Evolutionary conservation across 164 flowering plant species (phyloP).

Genomic region (Annona squamosa): DNA sequence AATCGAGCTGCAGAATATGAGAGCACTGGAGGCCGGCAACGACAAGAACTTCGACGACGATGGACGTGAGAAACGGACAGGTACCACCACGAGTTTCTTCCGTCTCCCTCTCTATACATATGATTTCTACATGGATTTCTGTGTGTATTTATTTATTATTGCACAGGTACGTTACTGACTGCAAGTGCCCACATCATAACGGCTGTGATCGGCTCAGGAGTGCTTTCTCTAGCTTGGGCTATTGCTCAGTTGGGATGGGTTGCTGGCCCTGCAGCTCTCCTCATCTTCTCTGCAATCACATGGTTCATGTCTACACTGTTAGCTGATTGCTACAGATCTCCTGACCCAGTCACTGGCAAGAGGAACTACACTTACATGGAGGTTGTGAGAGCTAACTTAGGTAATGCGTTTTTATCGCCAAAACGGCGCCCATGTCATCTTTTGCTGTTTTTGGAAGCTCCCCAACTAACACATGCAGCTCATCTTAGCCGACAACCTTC

Average conservation of each 20-base stretch:
- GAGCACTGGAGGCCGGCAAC: conserved; percentile 3
- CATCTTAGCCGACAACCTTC: neutral
- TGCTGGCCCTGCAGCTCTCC: conserved; percentile 62
- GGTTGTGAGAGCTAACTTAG: conserved; percentile 69
- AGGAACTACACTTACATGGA: conserved; percentile 91
- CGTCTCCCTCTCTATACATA: neutral
- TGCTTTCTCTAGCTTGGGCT: conserved; percentile 86
- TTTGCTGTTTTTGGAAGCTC: neutral
- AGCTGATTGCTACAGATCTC: conserved; percentile 76
- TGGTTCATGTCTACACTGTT: conserved; percentile 75
- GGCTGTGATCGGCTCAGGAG: conserved; percentile 97
- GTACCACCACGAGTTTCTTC: conserved; percentile 16
- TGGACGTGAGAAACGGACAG: conserved; percentile 60
- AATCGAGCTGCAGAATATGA: neutral
- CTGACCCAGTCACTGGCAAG: conserved; percentile 73
- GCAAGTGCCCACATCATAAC: conserved; percentile 96
- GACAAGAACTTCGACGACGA: conserved; percentile 54
- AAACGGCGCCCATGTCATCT: neutral
- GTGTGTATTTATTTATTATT: conserved; percentile 3
- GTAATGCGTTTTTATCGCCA: conserved; percentile 22
- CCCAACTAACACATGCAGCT: neutral
- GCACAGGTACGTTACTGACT: conserved; percentile 68
- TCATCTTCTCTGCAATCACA: conserved; percentile 72
- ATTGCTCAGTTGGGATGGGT: conserved; percentile 93
- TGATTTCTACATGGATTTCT: neutral